Conservation (phyloP, 2,329 filamentous ascomycete species). For the Diatrype stigma region DNA sequence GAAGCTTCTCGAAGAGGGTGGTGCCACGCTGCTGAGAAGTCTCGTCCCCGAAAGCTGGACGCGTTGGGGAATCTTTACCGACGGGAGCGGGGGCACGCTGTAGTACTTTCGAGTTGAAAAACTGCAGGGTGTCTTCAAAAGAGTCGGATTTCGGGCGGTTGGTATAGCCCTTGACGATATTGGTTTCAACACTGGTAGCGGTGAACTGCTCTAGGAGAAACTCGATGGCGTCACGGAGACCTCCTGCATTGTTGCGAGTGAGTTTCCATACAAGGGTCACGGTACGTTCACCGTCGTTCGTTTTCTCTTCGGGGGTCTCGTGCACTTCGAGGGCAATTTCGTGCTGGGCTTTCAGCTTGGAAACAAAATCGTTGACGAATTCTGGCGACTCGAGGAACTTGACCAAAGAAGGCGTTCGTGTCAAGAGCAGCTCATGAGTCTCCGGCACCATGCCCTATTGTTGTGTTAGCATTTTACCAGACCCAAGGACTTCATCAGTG, state of each 20-base stretch:
- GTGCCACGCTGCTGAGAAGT: constrained; percentile 72
- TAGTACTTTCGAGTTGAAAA: constrained; percentile 94
- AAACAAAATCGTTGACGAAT: constrained; percentile 74
- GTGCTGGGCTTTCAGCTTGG: constrained; percentile 85
- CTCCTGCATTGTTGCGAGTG: constrained; percentile 94
- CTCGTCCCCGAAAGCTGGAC: constrained; percentile 77
- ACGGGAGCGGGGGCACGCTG: constrained; percentile 83
- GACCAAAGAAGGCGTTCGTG: constrained; percentile 69
- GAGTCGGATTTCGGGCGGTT: constrained; percentile 98
- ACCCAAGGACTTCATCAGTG: neutral
- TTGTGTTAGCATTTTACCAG: constrained; percentile 27
- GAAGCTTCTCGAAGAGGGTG: constrained; percentile 83
- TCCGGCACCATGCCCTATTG: constrained; percentile 89
- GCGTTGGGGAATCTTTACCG: constrained; percentile 83
- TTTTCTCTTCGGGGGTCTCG: constrained; percentile 55
- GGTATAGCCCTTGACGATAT: constrained; percentile 87
- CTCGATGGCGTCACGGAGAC: constrained; percentile 92
- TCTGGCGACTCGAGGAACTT: constrained; percentile 78
- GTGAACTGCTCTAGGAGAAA: constrained; percentile 85
- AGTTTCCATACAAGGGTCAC: constrained; percentile 72
- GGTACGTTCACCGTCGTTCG: constrained; percentile 54
- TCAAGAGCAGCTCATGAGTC: constrained; percentile 85
- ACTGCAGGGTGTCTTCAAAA: constrained; percentile 93
- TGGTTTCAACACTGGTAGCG: constrained; percentile 81
- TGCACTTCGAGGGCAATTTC: constrained; percentile 82